Base-by-base conservation (phyloP, 768 basidiomycete genomes). In the Trametes meyenii region DNA sequence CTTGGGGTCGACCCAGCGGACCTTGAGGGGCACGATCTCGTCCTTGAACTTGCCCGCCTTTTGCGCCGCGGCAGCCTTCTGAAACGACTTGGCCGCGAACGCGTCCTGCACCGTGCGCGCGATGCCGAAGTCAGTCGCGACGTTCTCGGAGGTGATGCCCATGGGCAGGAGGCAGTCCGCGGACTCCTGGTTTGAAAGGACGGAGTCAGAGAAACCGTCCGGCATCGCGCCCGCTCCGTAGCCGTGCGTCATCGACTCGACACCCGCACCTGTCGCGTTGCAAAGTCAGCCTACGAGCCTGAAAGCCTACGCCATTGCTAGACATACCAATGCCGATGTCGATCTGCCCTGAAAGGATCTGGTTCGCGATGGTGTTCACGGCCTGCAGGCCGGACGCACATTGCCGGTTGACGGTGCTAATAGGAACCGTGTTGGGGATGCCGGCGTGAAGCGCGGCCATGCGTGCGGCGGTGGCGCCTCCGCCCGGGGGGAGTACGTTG, bases 81-180 rank as follows among this genome's bases (percentile, higher is more conserved):
- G 86, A 84, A 92, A 94, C 0, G 92, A 94, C 45, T 78, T 74
- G 14, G 92, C 92, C 7, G 94, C 87, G 68, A 96, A 95, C 58
- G 80, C 83, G 78, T 96, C 95, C 76, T 96, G 92, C n/a, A 73
- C 76, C 50, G 80, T 78, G 55, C 95, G 89, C 29, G 88, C 78
- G 72, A 96, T 85, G 61, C 79, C 78, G 74, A 83, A 96, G 57
- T 93, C 86, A 50, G 79, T 72, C 13, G 94, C 91, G 65, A 95
- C 92, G 72, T 94, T 94, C 78, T 96, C 94, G n/a, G 90, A 93
- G 19, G 95, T 95, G 78, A 95, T 87, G 38, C 94, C 95, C 92
- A 94, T 94, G 45, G 92, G 92, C 60, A 92, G 78, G 26, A 90
- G 79, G 71, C 92, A 94, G 76, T 95, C 93, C 60, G 83, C 83